Evolutionary conservation across 345 rosid genomes (phyloP), one percentile per base, ranked within the genome.

Genomic region (Anacardium occidentale): DNA sequence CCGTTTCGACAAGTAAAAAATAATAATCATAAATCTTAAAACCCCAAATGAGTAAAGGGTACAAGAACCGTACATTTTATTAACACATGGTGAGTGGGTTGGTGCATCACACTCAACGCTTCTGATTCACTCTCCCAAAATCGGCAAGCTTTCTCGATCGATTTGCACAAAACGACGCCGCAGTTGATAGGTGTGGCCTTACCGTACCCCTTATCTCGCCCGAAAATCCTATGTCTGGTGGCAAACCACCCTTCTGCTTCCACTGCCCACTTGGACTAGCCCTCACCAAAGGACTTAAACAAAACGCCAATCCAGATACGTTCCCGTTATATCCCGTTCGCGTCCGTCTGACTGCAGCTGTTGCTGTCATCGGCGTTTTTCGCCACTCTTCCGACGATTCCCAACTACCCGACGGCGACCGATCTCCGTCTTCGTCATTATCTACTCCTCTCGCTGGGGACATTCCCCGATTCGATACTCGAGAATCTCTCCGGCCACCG

Each of bases 81-180:
- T 48, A 74, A 20, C 51, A 21, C 66, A 40, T 0, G 56, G 40
- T 70, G 32, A 3, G 3, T 29, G 32, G 32, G 32, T 29, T 78
- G 76, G 70, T 26, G 47, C 75, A 32, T 60, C 54, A 62, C 32
- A 62, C 68, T 90, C 81, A 88, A 81, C 89, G 96, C 86, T 91
- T 89, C 14, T 34, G 89, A 82, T 83, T 83, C 69, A 69, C 80
- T 75, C 90, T 77, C 44, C 99, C 99, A 21, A 95, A 87, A 84
- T 91, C 96, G 5, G 85, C 94, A 26, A 93, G 91, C 83, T 96
- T 96, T 84, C 90, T 85, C 5, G 99, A 96, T 66, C 98, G 79
- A 74, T 89, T 96, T 3, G 82, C 93, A 74, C 87, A 82, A 76
- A 78, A 88, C 37, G 94, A 82, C 76, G 94, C 86, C 76, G 96